Evolutionary conservation across 441 rosid species (phyloP).

Genomic region (Omphalea diandra): DNA sequence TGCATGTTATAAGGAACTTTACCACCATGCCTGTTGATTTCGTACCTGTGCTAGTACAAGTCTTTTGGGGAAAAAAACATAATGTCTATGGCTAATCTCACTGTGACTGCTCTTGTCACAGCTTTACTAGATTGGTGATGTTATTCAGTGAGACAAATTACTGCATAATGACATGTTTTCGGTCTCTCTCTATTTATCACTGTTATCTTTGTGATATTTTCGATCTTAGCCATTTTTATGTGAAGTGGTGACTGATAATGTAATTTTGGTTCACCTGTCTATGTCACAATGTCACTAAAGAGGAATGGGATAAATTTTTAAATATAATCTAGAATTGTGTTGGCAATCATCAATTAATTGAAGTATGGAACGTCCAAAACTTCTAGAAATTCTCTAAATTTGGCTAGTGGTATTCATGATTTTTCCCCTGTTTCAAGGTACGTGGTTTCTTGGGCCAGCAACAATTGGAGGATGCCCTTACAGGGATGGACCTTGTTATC

Average conservation of each 20-base stretch:
- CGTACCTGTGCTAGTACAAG: neutral
- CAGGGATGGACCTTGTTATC: constrained; percentile 80
- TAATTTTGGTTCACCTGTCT: neutral
- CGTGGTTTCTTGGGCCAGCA: constrained; percentile 82
- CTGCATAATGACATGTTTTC: neutral
- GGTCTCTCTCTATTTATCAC: neutral
- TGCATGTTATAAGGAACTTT: neutral
- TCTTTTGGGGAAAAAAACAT: neutral
- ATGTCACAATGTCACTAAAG: neutral
- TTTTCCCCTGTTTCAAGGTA: constrained; percentile 41
- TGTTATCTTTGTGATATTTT: neutral
- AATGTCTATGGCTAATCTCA: neutral
- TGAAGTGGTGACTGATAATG: neutral
- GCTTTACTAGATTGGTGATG: neutral
- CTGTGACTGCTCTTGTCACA: neutral
- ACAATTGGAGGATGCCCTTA: constrained; percentile 73
- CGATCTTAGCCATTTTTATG: neutral
- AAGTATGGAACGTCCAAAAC: neutral
- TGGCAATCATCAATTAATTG: neutral
- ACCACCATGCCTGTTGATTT: neutral
- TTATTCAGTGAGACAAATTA: neutral
- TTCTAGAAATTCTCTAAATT: neutral
- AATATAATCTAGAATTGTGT: neutral
- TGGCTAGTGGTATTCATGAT: neutral
- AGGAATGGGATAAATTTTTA: neutral